Evolutionary conservation across 305 asterid genomes (phyloP).

Genomic region (Euphrasia arctica): DNA sequence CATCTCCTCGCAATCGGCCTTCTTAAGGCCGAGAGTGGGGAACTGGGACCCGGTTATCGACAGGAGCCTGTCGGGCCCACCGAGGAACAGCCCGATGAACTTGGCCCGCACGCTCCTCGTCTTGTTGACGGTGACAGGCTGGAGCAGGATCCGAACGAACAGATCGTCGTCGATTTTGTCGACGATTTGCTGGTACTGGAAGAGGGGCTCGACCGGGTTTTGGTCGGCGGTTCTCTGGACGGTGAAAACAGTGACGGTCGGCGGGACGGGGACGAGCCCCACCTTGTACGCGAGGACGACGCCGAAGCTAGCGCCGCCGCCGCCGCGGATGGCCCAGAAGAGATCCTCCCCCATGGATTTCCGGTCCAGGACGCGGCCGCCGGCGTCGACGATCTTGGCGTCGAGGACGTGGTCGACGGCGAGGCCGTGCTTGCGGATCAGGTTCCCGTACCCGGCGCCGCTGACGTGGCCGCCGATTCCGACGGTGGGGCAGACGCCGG

Average conservation of each 20-base stretch:
- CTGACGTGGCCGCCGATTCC: slow-evolving; percentile 39
- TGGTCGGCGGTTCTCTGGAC: slow-evolving; percentile 20
- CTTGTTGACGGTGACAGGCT: slow-evolving; percentile 18
- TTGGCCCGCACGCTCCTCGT: slow-evolving; percentile 30
- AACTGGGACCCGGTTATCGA: slow-evolving; percentile 22
- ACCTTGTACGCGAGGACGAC: slow-evolving; percentile 32
- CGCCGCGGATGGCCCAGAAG: slow-evolving; percentile 49
- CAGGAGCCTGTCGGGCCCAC: slow-evolving; percentile 32
- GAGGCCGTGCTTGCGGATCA: slow-evolving; percentile 33
- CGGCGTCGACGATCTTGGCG: slow-evolving; percentile 29
- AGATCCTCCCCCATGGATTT: slow-evolving; percentile 40
- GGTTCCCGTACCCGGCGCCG: slow-evolving; percentile 39
- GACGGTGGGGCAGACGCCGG: slow-evolving; percentile 34
- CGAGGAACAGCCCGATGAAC: slow-evolving; percentile 39
- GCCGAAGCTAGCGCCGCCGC: slow-evolving; percentile 38
- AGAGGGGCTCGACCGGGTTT: slow-evolving; percentile 24
- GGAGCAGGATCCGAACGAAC: slow-evolving; percentile 36
- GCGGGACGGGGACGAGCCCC: slow-evolving; percentile 29
- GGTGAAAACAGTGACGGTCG: slow-evolving; percentile 29
- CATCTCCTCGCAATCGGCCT: slow-evolving; percentile 33
- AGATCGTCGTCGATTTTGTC: slow-evolving; percentile 33
- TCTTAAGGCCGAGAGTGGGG: slow-evolving; percentile 35
- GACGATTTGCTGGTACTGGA: slow-evolving; percentile 28
- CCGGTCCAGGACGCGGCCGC: slow-evolving; percentile 29
- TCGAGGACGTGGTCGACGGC: slow-evolving; percentile 34